phyloP scores from a whole-genome alignment of 352 stramenopile genomes.

The Pythium aquatile region DNA sequence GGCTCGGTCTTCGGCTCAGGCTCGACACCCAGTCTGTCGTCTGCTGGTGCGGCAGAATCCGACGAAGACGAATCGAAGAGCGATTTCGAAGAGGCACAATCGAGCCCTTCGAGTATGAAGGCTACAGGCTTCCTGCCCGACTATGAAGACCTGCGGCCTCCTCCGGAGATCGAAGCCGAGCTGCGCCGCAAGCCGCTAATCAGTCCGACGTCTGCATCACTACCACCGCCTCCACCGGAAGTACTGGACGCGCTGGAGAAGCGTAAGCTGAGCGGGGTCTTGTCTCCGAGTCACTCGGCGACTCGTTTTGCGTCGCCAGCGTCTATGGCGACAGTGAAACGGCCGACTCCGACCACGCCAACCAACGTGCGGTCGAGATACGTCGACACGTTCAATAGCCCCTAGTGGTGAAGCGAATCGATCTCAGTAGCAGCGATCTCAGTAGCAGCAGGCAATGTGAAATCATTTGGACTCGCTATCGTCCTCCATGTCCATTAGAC shows the following conservation, averaged over 20 bases:
- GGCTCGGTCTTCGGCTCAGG: slow-evolving; percentile 24
- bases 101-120: slow-evolving; percentile 1
- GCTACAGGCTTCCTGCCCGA: slow-evolving; percentile 3
- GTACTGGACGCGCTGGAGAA: slow-evolving; percentile 26
- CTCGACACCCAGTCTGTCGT: neutral
- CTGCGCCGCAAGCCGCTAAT: slow-evolving; percentile 16
- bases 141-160: slow-evolving; percentile 22
- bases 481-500: no score
- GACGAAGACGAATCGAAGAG: slow-evolving; percentile 17
- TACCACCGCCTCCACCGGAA: slow-evolving; percentile 23
- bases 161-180: slow-evolving; percentile 27
- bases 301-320: slow-evolving; percentile 24
- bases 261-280: slow-evolving; percentile 3
- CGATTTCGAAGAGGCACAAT: slow-evolving; percentile 23
- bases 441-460: no score
- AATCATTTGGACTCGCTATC: no score
- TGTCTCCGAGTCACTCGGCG: slow-evolving; percentile 3
- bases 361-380: slow-evolving; percentile 26
- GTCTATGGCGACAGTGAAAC: slow-evolving; percentile 14
- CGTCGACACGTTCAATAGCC: slow-evolving; percentile 33
- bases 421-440: no score
- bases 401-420: neutral
- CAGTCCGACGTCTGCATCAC: slow-evolving; percentile 5
- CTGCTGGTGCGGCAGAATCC: neutral
- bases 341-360: neutral